Percentiles rank a stretch among this genome's conserved stretches.
Evolutionary conservation across 2,329 filamentous ascomycete species (phyloP).

Genomic region (Diplodia corticola): DNA sequence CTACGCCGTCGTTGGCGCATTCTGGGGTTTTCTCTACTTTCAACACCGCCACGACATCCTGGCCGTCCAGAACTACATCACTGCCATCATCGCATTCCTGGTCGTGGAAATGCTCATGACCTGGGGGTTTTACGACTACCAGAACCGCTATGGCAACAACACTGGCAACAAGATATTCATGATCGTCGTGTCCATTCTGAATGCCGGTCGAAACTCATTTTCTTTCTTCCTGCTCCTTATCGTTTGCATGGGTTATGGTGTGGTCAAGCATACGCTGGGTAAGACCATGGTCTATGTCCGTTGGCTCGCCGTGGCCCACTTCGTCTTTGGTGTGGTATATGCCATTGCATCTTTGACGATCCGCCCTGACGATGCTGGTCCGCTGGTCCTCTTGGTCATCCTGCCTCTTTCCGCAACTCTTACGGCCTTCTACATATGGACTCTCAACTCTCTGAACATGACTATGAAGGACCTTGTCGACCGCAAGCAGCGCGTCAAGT

Average conservation of each 20-base stretch:
- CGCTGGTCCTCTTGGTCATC: conserved; percentile 88
- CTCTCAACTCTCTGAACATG: conserved; percentile 87
- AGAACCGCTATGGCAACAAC: conserved; percentile 87
- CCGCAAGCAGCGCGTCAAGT: conserved; percentile 90
- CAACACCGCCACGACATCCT: conserved; percentile 93
- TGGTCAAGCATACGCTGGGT: conserved; percentile 90
- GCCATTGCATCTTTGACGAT: conserved; percentile 85
- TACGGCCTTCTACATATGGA: conserved; percentile 98
- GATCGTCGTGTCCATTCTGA: conserved; percentile 87
- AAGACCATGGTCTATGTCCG: conserved; percentile 94
- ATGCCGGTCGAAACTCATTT: conserved; percentile 93
- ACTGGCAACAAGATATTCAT: conserved; percentile 80
- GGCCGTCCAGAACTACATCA: conserved; percentile 98
- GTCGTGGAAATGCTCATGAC: conserved; percentile 97
- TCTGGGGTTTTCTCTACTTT: conserved; percentile 94
- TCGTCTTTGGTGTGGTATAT: conserved; percentile 92
- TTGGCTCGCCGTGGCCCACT: conserved; percentile 86
- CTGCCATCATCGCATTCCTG: conserved; percentile 90
- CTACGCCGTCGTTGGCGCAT: conserved; percentile 82
- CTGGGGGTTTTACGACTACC: conserved; percentile 97
- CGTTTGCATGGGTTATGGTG: conserved; percentile 98
- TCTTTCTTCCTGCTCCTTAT: conserved; percentile 98
- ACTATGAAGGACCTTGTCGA: conserved; percentile 97
- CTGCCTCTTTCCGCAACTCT: conserved; percentile 87
- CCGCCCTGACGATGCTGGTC: conserved; percentile 84